These are phyloP conservation scores for Flaveria trinervia DNA, from an alignment of 129 eudicot genomes.

Conservation along the genomic window DNA sequence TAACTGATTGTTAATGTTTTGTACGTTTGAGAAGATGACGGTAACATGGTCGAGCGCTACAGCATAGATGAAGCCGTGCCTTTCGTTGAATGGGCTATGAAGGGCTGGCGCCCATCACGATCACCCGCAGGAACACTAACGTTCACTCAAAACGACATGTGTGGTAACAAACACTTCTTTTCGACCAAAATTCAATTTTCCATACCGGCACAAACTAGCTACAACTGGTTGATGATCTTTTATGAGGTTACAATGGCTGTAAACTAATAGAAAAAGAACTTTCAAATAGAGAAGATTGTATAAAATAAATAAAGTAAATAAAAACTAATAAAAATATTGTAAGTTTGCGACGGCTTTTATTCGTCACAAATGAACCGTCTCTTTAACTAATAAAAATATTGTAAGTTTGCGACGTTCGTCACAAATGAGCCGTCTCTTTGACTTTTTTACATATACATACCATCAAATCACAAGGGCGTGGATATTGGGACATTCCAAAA, in stretches of 20 bases:
- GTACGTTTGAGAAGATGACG: conserved; percentile 57
- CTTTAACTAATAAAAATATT: too few relatives aligned
- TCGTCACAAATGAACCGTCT: too few relatives aligned
- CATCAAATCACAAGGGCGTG: neutral
- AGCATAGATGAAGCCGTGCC: conserved; percentile 63
- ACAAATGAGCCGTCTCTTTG: too few relatives aligned
- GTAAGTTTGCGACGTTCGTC: neutral
- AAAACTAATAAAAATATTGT: too few relatives aligned
- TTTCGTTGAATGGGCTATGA: conserved; percentile 58
- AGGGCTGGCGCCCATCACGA: conserved; percentile 32
- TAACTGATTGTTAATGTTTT: neutral
- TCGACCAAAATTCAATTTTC: neutral
- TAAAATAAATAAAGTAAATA: too few relatives aligned
- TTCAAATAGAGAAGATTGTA: too few relatives aligned
- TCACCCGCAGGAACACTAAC: conserved; percentile 81
- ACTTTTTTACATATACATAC: neutral
- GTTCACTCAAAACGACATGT: conserved; percentile 52
- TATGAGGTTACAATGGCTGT: too few relatives aligned
- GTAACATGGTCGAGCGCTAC: conserved; percentile 92
- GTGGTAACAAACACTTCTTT: conserved; percentile 46
- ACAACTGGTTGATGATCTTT: neutral
- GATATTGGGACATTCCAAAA: too few relatives aligned
- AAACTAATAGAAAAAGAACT: too few relatives aligned
- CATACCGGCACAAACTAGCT: neutral
- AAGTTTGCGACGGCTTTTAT: neutral